Evolutionary conservation across 202 grass and related monocot species (phyloP).

Genomic region (Eragrostis tef): DNA sequence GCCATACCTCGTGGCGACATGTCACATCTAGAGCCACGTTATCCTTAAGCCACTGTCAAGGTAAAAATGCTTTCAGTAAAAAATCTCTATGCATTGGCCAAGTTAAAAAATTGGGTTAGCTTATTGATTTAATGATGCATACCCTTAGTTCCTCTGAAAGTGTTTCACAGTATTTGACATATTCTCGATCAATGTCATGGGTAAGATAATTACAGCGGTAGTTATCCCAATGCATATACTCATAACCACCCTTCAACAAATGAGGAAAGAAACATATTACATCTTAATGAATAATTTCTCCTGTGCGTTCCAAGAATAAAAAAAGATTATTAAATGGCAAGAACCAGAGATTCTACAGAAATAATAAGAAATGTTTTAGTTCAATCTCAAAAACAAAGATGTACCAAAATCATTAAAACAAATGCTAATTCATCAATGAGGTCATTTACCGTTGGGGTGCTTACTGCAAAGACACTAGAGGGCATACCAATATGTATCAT

Average conservation of each 20-base stretch:
- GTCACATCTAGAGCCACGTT: not conserved
- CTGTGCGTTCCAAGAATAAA: too few species aligned
- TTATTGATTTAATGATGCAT: not conserved
- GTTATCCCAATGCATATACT: not conserved
- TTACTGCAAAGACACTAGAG: too few species aligned
- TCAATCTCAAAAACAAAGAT: too few species aligned
- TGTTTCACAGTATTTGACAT: slow-evolving; percentile 10
- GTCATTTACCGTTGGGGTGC: too few species aligned
- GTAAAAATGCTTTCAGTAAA: not conserved
- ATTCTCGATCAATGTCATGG: not conserved
- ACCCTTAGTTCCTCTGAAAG: not conserved
- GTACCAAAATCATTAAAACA: too few species aligned
- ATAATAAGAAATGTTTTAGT: too few species aligned
- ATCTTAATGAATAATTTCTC: not conserved
- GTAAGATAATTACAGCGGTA: not conserved
- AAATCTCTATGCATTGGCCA: not conserved
- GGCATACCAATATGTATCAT: too few species aligned
- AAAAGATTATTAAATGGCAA: not conserved
- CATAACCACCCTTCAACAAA: not conserved
- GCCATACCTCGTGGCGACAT: not conserved
- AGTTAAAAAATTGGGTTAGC: not conserved
- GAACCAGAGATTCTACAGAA: too few species aligned
- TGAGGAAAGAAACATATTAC: not conserved
- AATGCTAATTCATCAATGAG: too few species aligned
- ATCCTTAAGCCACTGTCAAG: slow-evolving; percentile 20